Conservation (phyloP, 148 eudicot species). For the Hydrangea macrophylla region DNA sequence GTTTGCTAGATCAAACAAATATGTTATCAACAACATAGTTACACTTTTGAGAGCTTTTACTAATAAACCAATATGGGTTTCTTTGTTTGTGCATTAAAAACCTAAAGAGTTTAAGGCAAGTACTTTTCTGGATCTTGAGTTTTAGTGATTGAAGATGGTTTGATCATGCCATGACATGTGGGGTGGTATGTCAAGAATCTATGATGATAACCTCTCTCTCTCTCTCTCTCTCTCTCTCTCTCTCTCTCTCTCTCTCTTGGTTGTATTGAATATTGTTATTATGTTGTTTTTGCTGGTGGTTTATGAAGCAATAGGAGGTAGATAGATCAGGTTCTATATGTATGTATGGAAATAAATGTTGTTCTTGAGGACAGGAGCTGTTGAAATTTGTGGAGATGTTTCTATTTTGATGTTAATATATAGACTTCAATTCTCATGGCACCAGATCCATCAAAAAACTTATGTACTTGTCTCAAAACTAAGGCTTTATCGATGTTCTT, state of each 20-base stretch:
- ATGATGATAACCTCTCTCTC: not conserved
- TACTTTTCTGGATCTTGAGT: not conserved
- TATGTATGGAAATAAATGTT: constrained; percentile 3
- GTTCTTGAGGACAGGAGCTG: constrained; percentile 3
- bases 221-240: not conserved
- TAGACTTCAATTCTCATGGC: not conserved
- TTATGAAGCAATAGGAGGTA: not conserved
- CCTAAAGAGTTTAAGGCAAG: not conserved
- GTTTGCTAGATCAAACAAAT: constrained; percentile 26
- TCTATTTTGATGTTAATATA: not conserved
- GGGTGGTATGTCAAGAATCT: not conserved
- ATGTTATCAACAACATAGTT: not conserved
- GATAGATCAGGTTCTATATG: not conserved
- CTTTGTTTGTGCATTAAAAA: constrained; percentile 1
- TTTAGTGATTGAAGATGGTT: not conserved
- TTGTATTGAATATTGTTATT: not conserved
- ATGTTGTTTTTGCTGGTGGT: not conserved
- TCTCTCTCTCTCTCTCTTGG: not conserved
- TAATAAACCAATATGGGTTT: not conserved
- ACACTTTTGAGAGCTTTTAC: not conserved
- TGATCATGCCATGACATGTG: not conserved
- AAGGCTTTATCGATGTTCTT: not conserved
- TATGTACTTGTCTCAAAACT: not conserved
- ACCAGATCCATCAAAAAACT: not conserved
- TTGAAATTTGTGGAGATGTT: constrained; percentile 1